phyloP scores from a whole-genome alignment of 2,329 filamentous ascomycete species.

The Trichoderma gracile region DNA sequence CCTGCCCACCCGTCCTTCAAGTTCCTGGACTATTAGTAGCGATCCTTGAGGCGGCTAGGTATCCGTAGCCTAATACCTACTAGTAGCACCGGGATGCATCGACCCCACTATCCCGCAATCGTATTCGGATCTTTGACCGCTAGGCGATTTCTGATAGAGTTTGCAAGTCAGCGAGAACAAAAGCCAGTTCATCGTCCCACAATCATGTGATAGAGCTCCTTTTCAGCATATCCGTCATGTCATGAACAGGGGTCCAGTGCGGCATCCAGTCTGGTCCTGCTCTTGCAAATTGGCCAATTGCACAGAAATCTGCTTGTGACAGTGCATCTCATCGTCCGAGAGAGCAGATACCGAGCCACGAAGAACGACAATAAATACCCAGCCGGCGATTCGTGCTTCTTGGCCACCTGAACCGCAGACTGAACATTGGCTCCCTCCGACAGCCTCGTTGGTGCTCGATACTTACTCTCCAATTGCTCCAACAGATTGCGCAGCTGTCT shows the following conservation, averaged over 20 bases:
- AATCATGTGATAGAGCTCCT: slow-evolving; percentile 27
- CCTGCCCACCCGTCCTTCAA: not conserved
- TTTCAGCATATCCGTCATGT: slow-evolving; percentile 21
- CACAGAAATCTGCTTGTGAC: slow-evolving; percentile 9
- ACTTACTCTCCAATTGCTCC: not conserved
- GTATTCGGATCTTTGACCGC: slow-evolving; percentile 24
- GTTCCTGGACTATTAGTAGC: not conserved
- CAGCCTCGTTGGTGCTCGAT: not conserved
- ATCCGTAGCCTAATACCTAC: no score
- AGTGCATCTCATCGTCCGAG: not conserved
- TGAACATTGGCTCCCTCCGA: not conserved
- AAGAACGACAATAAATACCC: slow-evolving; percentile 13
- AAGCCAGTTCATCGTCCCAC: slow-evolving; percentile 23
- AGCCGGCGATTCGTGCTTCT: not conserved
- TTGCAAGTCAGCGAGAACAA: slow-evolving; percentile 3
- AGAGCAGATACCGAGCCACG: not conserved
- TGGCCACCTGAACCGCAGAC: not conserved
- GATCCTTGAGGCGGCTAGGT: not conserved
- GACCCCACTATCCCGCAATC: slow-evolving; percentile 23
- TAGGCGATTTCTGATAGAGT: slow-evolving; percentile 11
- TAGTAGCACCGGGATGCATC: not conserved
- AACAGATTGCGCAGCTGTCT: not conserved
- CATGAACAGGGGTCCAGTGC: slow-evolving; percentile 19
- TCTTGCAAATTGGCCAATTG: slow-evolving; percentile 7
- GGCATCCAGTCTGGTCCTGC: slow-evolving; percentile 3